Conservation (phyloP, 805 yeast genomes). For the Yarrowia bubula region DNA sequence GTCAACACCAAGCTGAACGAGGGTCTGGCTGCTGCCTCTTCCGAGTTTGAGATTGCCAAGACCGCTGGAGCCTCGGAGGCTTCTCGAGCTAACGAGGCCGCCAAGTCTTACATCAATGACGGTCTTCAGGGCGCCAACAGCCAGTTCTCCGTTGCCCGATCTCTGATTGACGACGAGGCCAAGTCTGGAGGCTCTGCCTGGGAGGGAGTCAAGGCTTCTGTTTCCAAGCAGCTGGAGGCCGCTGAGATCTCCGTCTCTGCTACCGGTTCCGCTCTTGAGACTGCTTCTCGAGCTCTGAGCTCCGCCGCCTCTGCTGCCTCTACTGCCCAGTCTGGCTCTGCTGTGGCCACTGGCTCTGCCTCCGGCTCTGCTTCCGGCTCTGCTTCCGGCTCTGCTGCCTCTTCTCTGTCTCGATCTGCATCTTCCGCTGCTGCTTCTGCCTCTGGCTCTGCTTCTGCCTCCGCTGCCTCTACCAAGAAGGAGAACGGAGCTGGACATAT, state of each 20-base stretch:
- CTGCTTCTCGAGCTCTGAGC: constrained; percentile 5
- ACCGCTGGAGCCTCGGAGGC: constrained; percentile 23
- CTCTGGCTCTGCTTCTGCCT: neutral
- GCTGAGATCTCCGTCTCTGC: constrained; percentile 7
- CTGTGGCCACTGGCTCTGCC: constrained; percentile 4
- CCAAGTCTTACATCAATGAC: constrained; percentile 20
- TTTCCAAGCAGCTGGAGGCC: constrained; percentile 14
- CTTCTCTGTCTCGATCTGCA: neutral
- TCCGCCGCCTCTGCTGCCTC: constrained; percentile 12
- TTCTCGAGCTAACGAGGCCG: constrained; percentile 9
- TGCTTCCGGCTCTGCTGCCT: neutral
- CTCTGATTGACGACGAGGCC: constrained; percentile 26
- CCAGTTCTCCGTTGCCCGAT: constrained; percentile 17
- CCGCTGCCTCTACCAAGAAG: constrained; percentile 2
- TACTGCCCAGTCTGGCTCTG: constrained; percentile 19
- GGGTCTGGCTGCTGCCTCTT: constrained; percentile 12
- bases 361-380: neutral
- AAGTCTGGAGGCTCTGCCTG: constrained; percentile 14
- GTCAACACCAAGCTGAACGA: constrained; percentile 13
- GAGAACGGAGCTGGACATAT: constrained; percentile 1
- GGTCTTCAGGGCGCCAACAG: constrained; percentile 15
- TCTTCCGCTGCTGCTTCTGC: neutral
- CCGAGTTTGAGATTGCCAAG: constrained; percentile 21
- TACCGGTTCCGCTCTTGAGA: neutral
- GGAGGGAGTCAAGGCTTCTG: constrained; percentile 8